Base-by-base conservation (phyloP, 2,329 filamentous ascomycete genomes). In the Pseudopithomyces chartarum region DNA sequence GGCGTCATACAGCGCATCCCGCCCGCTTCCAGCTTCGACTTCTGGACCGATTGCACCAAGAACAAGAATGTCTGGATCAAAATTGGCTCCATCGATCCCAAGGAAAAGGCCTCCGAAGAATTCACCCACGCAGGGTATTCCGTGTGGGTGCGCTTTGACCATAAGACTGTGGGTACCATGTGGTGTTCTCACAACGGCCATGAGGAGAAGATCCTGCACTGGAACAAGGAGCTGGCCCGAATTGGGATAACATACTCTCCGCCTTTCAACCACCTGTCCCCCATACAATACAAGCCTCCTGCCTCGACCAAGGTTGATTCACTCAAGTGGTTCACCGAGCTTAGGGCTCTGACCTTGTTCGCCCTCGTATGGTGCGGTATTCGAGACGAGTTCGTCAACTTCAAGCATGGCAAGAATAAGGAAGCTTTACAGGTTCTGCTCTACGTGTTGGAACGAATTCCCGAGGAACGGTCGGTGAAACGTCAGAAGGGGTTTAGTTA, bases 41-140 rank as follows among this genome's bases (percentile, higher is more conserved):
- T 51, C 36, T 51, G 23, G n/a, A 51, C n/a, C 38, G 48, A 51
- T n/a, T 20, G 33, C 45, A 47, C 44, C 10, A 15, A 40, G 3
- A 4, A 29, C 2, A 5, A 50, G 2, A 50, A 33, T 5, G 6
- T 10, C n/a, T 51, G 23, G 22, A 5, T 51, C n/a, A 33, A 20
- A 17, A 20, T 51, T 17, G 48, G 36, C 7, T 17, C 17, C 13
- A 6, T 50, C 13, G 19, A 32, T 12, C 5, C 13, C 34, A 38
- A 38, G 34, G n/a, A 38, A 38, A 5, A 38, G n/a, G 34, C 26
- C 4, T 29, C 5, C 26, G n/a, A n/a, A n/a, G n/a, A n/a, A n/a
- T n/a, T n/a, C 26, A 29, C 26, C 26, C 26, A 29, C 26, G 10
- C 15, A 6, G 15, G 10, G 8, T 17, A 17, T 17, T 34, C 48